These are phyloP conservation scores for Rhododendron henanense DNA, from an alignment of 148 eudicot species.

Conservation along the genomic window DNA sequence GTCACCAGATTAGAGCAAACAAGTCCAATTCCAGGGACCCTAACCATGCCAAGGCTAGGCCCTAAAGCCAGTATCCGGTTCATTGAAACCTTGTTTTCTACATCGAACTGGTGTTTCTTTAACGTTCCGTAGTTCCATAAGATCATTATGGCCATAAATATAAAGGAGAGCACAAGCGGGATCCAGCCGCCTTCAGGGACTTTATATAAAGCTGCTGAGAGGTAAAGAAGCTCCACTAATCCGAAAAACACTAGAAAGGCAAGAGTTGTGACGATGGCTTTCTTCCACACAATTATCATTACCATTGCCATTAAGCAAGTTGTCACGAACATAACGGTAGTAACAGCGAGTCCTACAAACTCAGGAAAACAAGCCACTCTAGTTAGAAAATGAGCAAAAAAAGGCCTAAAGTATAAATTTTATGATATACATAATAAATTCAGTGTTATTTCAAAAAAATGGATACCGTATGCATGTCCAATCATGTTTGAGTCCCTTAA, in stretches of 20 bases:
- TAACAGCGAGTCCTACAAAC: conserved; percentile 50
- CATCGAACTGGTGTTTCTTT: conserved; percentile 54
- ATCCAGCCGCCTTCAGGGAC: conserved; percentile 69
- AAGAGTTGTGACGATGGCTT: conserved; percentile 22
- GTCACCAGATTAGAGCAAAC: conserved; percentile 50
- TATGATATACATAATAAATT: neutral
- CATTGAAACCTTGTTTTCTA: conserved; percentile 63
- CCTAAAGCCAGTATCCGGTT: conserved; percentile 24
- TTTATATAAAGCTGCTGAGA: conserved; percentile 57
- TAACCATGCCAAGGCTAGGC: conserved; percentile 52
- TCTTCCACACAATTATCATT: conserved; percentile 59
- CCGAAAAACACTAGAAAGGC: conserved; percentile 49
- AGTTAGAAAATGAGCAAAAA: neutral
- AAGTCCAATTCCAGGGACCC: conserved; percentile 67
- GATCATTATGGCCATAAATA: conserved; percentile 48
- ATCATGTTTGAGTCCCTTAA: conserved; percentile 57
- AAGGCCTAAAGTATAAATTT: neutral
- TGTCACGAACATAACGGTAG: conserved; percentile 60
- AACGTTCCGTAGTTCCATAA: conserved; percentile 64
- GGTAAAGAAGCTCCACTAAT: conserved; percentile 54
- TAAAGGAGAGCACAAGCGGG: conserved; percentile 45
- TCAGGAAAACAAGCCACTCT: neutral
- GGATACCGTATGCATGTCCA: conserved; percentile 65
- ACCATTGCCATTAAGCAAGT: conserved; percentile 65
- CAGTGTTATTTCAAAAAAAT: neutral